Evolutionary conservation across 176 grass and related monocot species (phyloP).

Genomic region (Juncus effusus): DNA sequence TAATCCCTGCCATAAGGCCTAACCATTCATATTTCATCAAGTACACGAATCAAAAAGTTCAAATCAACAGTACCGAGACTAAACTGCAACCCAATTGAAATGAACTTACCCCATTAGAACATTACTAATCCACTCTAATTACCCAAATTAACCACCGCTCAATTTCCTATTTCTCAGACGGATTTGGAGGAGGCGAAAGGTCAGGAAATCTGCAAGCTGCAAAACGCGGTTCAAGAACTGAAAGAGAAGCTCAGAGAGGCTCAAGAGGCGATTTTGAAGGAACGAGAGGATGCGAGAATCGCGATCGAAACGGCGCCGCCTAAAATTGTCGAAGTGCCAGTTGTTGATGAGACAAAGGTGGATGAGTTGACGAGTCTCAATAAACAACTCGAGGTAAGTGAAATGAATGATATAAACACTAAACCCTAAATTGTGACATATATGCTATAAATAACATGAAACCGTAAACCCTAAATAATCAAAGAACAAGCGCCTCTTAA

Average conservation of each 20-base stretch:
- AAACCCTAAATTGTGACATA: no score
- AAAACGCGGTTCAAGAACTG: constrained; percentile 67
- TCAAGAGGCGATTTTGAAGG: constrained; percentile 52
- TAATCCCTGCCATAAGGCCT: no score
- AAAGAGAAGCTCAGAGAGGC: constrained; percentile 65
- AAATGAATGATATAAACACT: background rate
- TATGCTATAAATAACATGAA: no score
- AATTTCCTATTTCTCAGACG: constrained; percentile 30
- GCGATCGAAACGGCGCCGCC: constrained; percentile 81
- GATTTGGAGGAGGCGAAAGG: constrained; percentile 85
- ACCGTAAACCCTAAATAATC: no score
- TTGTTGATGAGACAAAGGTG: constrained; percentile 65
- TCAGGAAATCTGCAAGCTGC: constrained; percentile 66
- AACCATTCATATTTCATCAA: no score
- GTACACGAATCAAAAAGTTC: no score
- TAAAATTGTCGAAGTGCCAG: constrained; percentile 72
- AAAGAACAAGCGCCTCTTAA: constrained; percentile 66
- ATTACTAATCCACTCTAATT: no score
- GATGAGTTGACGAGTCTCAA: constrained; percentile 55
- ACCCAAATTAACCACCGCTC: no score
- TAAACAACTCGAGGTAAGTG: constrained; percentile 64
- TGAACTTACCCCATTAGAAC: no score
- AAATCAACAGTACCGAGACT: no score
- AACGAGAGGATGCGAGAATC: constrained; percentile 71
- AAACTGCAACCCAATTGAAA: no score